These are phyloP conservation scores for Emericellopsis atlantica DNA, from an alignment of 2,329 filamentous ascomycete species.

Conservation along the genomic window DNA sequence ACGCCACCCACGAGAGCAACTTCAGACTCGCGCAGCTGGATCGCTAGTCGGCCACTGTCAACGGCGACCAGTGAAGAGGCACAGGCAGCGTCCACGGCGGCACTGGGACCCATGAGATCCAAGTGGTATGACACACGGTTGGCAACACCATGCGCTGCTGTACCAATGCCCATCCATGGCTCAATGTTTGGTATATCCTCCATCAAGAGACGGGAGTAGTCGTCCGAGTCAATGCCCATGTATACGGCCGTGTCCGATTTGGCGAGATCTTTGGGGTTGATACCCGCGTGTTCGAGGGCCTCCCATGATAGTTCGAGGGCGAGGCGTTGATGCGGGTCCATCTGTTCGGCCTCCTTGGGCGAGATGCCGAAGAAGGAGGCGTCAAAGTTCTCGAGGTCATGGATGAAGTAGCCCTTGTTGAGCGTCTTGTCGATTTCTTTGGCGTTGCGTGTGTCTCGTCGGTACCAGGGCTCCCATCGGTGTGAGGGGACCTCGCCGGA, in stretches of 20 bases:
- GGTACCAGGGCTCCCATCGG: constrained; percentile 48
- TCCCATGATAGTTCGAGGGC: constrained; percentile 53
- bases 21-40: constrained; percentile 29
- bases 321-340: constrained; percentile 53
- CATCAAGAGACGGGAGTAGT: background rate
- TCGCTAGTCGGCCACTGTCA: constrained; percentile 12
- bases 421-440: constrained; percentile 41
- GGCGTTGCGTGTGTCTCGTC: constrained; percentile 49
- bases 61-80: constrained; percentile 19
- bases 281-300: constrained; percentile 50
- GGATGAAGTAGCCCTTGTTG: constrained; percentile 31
- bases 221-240: constrained; percentile 1
- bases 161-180: constrained; percentile 16
- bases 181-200: background rate
- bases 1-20: constrained; percentile 31
- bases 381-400: constrained; percentile 53
- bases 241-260: constrained; percentile 2
- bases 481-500: constrained; percentile 42
- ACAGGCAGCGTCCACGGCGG: constrained; percentile 22
- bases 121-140: constrained; percentile 24
- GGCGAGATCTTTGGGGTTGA: constrained; percentile 7
- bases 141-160: constrained; percentile 13
- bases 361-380: constrained; percentile 61
- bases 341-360: constrained; percentile 46
- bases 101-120: constrained; percentile 20